A percentile compares a stretch with the other conserved stretches of the same genome.
These are phyloP conservation scores for Tylopilus plumbeoviolaceoides DNA, from an alignment of 768 basidiomycete genomes.

Conservation along the genomic window DNA sequence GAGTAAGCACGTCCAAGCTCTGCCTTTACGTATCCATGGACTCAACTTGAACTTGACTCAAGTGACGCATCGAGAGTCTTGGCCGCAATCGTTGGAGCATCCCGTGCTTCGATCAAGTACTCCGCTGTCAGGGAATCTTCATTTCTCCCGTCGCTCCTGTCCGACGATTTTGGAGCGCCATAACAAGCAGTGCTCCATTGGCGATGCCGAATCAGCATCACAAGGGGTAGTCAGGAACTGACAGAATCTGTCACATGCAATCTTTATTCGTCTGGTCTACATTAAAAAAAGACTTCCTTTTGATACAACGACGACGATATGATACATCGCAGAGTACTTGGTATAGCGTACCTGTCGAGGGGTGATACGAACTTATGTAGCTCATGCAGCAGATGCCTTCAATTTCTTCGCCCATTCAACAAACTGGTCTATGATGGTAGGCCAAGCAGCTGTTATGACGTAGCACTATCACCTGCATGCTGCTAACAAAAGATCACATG, in stretches of 20 bases:
- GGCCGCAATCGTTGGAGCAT: constrained; percentile 23
- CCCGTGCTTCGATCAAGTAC: constrained; percentile 24
- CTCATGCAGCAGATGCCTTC: constrained; percentile 11
- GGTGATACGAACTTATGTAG: neutral
- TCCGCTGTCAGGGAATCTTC: constrained; percentile 24
- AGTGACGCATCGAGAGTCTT: constrained; percentile 25
- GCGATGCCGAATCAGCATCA: constrained; percentile 9
- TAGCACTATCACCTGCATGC: neutral
- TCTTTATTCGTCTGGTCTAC: constrained; percentile 8
- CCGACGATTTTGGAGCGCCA: constrained; percentile 4
- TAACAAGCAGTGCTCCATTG: constrained; percentile 5
- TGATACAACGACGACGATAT: neutral
- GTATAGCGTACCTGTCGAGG: constrained; percentile 5
- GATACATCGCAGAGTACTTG: constrained; percentile 1
- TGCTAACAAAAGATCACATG: constrained; percentile 11
- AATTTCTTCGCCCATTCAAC: constrained; percentile 63
- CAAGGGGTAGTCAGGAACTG: neutral
- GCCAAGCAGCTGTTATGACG: constrained; percentile 66
- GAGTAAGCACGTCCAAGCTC: constrained; percentile 14
- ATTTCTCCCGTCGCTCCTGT: constrained; percentile 31
- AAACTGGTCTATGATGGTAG: constrained; percentile 82
- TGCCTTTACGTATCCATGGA: neutral
- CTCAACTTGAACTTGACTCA: neutral
- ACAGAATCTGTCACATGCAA: neutral
- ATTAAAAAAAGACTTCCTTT: neutral